Evolutionary conservation across 176 grass and related monocot species (phyloP).

Genomic region (Oryza punctata): DNA sequence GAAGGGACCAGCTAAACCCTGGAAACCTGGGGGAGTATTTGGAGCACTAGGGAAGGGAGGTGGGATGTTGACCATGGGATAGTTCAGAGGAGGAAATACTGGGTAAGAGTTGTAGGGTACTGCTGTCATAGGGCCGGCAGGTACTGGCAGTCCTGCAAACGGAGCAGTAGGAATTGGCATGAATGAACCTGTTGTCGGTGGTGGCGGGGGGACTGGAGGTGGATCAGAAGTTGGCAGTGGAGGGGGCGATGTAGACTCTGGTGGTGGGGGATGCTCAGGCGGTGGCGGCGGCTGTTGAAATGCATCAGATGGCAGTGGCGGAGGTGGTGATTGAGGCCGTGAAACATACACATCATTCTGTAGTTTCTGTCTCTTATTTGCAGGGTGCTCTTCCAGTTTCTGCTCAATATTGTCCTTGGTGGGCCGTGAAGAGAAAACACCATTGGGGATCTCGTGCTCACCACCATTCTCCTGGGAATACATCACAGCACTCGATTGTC

Average conservation of each 20-base stretch:
- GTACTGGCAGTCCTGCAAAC: conserved; percentile 35
- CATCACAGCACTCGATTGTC: conserved; percentile 37
- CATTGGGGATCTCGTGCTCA: conserved; percentile 35
- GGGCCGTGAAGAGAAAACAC: conserved; percentile 48
- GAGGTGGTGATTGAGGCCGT: conserved; percentile 35
- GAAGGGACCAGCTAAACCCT: conserved; percentile 30
- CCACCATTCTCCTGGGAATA: conserved; percentile 43
- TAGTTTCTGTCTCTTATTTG: conserved; percentile 49
- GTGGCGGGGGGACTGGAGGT: conserved; percentile 14
- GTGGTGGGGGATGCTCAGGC: conserved; percentile 44
- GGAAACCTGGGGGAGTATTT: conserved; percentile 41
- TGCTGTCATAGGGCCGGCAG: conserved; percentile 30
- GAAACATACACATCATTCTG: conserved; percentile 38
- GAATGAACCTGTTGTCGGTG: conserved; percentile 26
- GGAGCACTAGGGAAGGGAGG: conserved; percentile 30
- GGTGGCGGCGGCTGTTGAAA: conserved; percentile 52
- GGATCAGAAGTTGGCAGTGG: conserved; percentile 25
- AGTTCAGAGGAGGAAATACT: conserved; percentile 42
- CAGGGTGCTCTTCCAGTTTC: conserved; percentile 38
- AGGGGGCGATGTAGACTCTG: conserved; percentile 29
- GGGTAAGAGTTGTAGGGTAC: conserved; percentile 40
- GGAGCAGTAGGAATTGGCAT: conserved; percentile 43
- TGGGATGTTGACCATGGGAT: conserved; percentile 33
- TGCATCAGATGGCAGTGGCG: conserved; percentile 45
- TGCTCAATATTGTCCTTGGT: conserved; percentile 41